Percentiles rank a stretch among this genome's conserved stretches.
Evolutionary conservation across 306 rosid species (phyloP).

Genomic region (Cucumis melo): DNA sequence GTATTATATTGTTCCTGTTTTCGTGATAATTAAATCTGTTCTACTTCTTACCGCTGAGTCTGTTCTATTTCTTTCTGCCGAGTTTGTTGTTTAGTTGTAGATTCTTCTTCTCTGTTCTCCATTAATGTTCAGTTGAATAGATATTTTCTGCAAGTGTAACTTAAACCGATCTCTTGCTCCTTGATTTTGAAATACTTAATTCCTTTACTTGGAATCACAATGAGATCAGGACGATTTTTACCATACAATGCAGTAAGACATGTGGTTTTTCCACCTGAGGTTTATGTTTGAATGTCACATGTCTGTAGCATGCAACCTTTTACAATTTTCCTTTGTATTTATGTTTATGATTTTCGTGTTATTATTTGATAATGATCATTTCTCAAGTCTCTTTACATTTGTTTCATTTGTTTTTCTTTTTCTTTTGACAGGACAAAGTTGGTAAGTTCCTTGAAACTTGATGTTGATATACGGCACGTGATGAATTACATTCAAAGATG

Average conservation of each 20-base stretch:
- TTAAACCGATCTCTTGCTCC: background rate
- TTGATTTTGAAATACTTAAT: background rate
- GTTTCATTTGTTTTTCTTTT: slow-evolving; percentile 11
- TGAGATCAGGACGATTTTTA: background rate
- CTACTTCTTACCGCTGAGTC: background rate
- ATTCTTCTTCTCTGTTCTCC: too few relatives aligned
- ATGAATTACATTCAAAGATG: slow-evolving; percentile 25
- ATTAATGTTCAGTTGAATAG: too few relatives aligned
- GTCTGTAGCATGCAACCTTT: background rate
- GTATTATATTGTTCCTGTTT: background rate
- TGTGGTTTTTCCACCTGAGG: background rate
- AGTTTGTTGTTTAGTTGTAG: too few relatives aligned
- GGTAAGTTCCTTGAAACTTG: slow-evolving; percentile 59
- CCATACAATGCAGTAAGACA: background rate
- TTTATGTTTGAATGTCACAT: background rate
- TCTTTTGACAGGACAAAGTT: slow-evolving; percentile 77
- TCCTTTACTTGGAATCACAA: background rate
- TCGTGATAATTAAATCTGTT: background rate
- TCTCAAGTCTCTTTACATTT: background rate
- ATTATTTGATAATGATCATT: background rate
- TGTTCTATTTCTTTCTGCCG: too few relatives aligned
- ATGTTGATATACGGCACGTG: slow-evolving; percentile 13
- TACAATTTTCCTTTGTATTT: background rate
- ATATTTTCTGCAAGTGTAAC: too few relatives aligned
- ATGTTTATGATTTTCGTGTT: background rate